phyloP scores from a whole-genome alignment of 148 eudicot species.

The Dianthus caryophyllus region DNA sequence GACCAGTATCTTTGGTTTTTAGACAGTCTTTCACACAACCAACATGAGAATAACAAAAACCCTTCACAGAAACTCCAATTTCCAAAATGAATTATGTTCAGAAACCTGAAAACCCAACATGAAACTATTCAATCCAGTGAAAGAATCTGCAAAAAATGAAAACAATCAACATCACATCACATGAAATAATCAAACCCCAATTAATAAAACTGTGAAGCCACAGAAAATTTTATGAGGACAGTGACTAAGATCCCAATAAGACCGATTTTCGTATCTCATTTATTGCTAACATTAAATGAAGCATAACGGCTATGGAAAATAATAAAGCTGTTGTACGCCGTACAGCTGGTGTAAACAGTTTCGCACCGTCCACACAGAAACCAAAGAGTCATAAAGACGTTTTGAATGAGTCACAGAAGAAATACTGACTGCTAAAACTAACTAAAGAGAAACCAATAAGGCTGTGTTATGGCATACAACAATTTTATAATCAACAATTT shows the following conservation, averaged over 20 bases:
- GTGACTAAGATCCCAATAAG: constrained; percentile 24
- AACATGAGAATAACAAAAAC: constrained; percentile 1
- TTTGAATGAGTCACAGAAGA: constrained; percentile 17
- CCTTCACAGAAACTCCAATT: constrained; percentile 30
- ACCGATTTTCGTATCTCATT: no score
- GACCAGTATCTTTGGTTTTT: background rate
- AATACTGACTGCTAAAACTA: constrained; percentile 23
- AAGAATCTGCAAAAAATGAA: background rate
- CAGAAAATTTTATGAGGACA: constrained; percentile 14
- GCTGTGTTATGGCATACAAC: no score
- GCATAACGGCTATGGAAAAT: no score
- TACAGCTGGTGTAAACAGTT: no score
- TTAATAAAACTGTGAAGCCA: background rate
- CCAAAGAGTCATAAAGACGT: background rate
- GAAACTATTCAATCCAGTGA: constrained; percentile 10
- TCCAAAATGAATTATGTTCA: constrained; percentile 23
- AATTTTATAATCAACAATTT: no score
- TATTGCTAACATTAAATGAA: no score
- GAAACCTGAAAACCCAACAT: constrained; percentile 31
- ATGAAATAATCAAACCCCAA: constrained; percentile 13
- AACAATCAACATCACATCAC: no score
- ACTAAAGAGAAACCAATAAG: no score
- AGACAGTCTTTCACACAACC: constrained; percentile 7
- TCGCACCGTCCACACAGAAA: no score
- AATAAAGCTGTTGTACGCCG: no score